A percentile compares a stretch with the other conserved stretches of the same genome.
phyloP scores from a whole-genome alignment of 2,329 filamentous ascomycete genomes.

The Aureobasidium sp. region DNA sequence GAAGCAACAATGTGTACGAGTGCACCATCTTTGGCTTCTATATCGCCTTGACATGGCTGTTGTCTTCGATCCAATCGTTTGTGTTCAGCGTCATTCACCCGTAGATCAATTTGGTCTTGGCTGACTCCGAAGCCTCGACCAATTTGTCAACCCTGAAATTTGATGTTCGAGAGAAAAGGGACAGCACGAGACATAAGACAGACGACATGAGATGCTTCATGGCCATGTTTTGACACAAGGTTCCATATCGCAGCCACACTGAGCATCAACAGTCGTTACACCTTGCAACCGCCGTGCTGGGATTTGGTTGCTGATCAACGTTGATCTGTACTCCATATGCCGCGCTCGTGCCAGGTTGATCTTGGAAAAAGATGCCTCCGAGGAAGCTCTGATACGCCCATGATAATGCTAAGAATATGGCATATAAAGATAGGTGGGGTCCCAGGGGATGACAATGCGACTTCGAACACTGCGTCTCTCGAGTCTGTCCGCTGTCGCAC shows the following conservation, averaged over 20 bases:
- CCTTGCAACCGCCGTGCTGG: neutral
- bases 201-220: neutral
- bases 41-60: neutral
- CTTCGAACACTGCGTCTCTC: neutral
- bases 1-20: neutral
- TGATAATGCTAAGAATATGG: neutral
- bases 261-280: neutral
- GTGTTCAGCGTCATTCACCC: neutral
- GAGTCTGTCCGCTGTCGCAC: neutral
- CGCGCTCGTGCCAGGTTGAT: slow-evolving; percentile 7
- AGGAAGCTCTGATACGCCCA: neutral
- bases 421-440: neutral
- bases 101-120: neutral
- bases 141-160: neutral
- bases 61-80: neutral
- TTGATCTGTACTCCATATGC: slow-evolving; percentile 2
- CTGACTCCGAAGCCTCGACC: neutral
- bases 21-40: neutral
- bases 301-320: neutral
- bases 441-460: neutral
- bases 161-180: neutral
- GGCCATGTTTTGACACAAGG: no score
- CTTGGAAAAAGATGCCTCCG: neutral
- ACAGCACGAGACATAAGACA: neutral
- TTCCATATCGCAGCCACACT: neutral